A percentile compares a stretch with the other conserved stretches of the same genome.
These are phyloP conservation scores for Barnettozyma pratensis DNA, from an alignment of 805 yeast genomes.

Conservation along the genomic window DNA sequence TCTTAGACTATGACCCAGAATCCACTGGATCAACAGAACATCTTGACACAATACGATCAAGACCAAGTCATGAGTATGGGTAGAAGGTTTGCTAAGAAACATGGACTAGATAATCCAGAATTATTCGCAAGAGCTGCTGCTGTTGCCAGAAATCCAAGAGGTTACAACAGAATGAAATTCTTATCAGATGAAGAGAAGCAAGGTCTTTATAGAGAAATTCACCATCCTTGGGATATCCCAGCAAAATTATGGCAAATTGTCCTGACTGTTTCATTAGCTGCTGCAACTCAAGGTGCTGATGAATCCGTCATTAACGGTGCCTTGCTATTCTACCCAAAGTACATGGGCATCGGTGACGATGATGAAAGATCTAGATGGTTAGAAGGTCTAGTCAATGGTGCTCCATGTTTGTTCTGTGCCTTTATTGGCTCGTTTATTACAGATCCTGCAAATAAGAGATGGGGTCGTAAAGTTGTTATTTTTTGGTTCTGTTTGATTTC, in stretches of 20 bases:
- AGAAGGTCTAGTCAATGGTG: slow-evolving; percentile 60
- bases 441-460: slow-evolving; percentile 48
- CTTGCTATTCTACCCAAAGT: slow-evolving; percentile 51
- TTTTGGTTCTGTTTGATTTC: slow-evolving; percentile 59
- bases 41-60: slow-evolving; percentile 52
- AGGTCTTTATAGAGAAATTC: slow-evolving; percentile 40
- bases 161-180: slow-evolving; percentile 52
- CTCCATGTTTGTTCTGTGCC: slow-evolving; percentile 66
- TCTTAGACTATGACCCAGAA: slow-evolving; percentile 4
- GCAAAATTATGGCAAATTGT: slow-evolving; percentile 48
- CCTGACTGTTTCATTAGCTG: slow-evolving; percentile 68
- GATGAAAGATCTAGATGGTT: slow-evolving; percentile 49
- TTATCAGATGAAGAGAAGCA: slow-evolving; percentile 50
- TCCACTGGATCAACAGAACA: slow-evolving; percentile 28
- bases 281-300: slow-evolving; percentile 79
- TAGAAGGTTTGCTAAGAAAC: slow-evolving; percentile 53
- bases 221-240: slow-evolving; percentile 42
- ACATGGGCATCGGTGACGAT: slow-evolving; percentile 44
- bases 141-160: slow-evolving; percentile 55
- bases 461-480: slow-evolving; percentile 64
- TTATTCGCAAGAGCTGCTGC: slow-evolving; percentile 64
- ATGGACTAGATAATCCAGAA: slow-evolving; percentile 42
- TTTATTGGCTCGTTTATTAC: slow-evolving; percentile 59
- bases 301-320: slow-evolving; percentile 76
- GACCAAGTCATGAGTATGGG: slow-evolving; percentile 68